phyloP scores from a whole-genome alignment of 73 alveolate species.

The Durusdinium trenchii region DNA sequence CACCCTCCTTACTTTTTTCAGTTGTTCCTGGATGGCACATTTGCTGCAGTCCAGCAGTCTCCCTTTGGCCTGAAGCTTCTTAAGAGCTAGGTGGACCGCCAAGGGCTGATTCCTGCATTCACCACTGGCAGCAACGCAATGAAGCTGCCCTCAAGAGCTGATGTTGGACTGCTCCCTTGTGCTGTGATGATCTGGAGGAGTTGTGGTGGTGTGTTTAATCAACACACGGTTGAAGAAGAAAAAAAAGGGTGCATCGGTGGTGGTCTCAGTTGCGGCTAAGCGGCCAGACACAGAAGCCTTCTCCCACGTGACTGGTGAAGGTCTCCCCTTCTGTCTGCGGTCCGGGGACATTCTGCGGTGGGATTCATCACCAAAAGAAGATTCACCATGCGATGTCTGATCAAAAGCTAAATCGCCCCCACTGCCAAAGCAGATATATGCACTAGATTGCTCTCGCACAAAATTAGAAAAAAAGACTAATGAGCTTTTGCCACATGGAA shows the following conservation, averaged over 20 bases:
- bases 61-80: slow-evolving; percentile 1
- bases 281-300: slow-evolving; percentile 82
- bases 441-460: not conserved
- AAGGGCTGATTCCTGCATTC: slow-evolving; percentile 88
- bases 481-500: not conserved
- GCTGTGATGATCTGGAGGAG: not conserved
- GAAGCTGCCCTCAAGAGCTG: too few relatives aligned
- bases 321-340: slow-evolving; percentile 95
- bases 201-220: not conserved
- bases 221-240: not conserved
- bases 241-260: too few relatives aligned
- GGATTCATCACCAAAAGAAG: not conserved
- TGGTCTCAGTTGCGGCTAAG: not conserved
- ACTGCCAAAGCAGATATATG: not conserved
- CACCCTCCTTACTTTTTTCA: too few relatives aligned
- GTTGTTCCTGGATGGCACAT: not conserved
- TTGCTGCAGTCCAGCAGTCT: not conserved
- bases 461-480: not conserved
- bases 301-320: slow-evolving; percentile 91
- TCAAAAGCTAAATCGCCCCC: not conserved
- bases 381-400: too few relatives aligned
- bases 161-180: too few relatives aligned
- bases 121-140: too few relatives aligned
- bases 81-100: slow-evolving; percentile 59
- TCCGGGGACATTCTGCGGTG: not conserved